Evolutionary conservation across 75 land plant species (phyloP), one percentile per base, ranked within the genome.

Genomic region (Picea sitchensis): DNA sequence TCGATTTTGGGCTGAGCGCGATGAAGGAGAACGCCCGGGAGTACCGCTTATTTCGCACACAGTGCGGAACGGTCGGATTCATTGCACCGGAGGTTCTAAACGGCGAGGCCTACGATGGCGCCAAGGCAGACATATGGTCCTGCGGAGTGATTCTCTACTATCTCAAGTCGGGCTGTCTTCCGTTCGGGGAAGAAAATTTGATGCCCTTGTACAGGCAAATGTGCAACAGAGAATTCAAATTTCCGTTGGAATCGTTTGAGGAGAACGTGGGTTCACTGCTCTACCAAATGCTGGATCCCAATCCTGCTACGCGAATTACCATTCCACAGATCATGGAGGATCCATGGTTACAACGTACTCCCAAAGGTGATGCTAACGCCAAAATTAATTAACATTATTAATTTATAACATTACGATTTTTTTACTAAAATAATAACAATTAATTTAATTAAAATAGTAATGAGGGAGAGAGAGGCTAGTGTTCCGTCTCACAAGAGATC

Each of bases 51-150:
- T 71, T 84, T 84, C 83, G 87, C 78, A 82, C 84, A 18, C 63
- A 58, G 15, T 89, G 91, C 73, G 90, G 90, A 20, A 88, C 88
- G 34, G 79, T 79, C 41, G 82, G 73, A 13, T 88, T 86, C 57
- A 84, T 87, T 20, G 89, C 91, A 23, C 91, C 91, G 61, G 91
- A 89, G 83, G 81, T 89, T 15, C 71, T 83, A 15, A 72, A 72
- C 14, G 62, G 72, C 31, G 14, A 12, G 3, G 6, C 51, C 51
- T 44, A 44, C 6, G 51, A 76, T 69, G 90, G 84, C 23, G 85
- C 80, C 17, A 69, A 74, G 31, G 85, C 82, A 31, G 90, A 88
- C 58, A 11, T 88, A 36, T 88, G 88, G 88, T 83, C 83, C 4
- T 86, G 85, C 62, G 54, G 54, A 51, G 54, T 51, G 54, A 51